Conservation (phyloP, 2,329 filamentous ascomycete genomes). For the Hypoxylon sp. region DNA sequence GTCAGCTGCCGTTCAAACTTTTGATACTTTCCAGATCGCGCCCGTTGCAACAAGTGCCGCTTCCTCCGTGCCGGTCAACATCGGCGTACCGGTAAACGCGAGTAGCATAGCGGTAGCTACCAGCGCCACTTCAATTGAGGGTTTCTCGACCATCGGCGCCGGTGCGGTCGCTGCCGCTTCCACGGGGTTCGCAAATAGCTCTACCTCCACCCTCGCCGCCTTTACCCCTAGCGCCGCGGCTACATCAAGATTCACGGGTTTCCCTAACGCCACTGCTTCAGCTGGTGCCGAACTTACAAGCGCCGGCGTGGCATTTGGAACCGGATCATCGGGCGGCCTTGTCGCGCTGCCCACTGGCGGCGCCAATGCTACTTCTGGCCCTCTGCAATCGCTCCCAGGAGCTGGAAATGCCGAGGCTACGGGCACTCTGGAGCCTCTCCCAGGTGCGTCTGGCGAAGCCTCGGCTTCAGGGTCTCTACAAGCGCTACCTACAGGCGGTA, state of each 20-base stretch:
- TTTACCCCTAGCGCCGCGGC: background rate
- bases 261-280: slow-evolving; percentile 23
- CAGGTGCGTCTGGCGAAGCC: slow-evolving; percentile 12
- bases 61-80: slow-evolving; percentile 19
- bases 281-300: slow-evolving; percentile 8
- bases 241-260: slow-evolving; percentile 17
- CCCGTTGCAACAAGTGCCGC: slow-evolving; percentile 22
- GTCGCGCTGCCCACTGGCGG: slow-evolving; percentile 32
- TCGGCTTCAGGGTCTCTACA: slow-evolving; percentile 11
- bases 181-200: slow-evolving; percentile 16
- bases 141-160: slow-evolving; percentile 41
- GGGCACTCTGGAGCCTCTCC: slow-evolving; percentile 24
- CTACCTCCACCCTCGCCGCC: slow-evolving; percentile 9
- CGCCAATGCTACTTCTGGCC: slow-evolving; percentile 6
- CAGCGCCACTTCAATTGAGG: slow-evolving; percentile 29
- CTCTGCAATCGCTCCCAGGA: slow-evolving; percentile 28
- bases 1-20: slow-evolving; percentile 7
- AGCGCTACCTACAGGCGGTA: slow-evolving; percentile 15
- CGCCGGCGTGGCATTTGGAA: slow-evolving; percentile 4
- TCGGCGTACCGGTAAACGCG: slow-evolving; percentile 25
- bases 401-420: slow-evolving; percentile 13
- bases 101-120: slow-evolving; percentile 13
- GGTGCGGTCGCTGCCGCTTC: background rate
- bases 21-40: slow-evolving; percentile 25
- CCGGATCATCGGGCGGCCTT: slow-evolving; percentile 8